Percentiles rank a stretch among this genome's conserved stretches.
phyloP scores from a whole-genome alignment of 2,329 filamentous ascomycete genomes.

The Calonectria hongkongensis region DNA sequence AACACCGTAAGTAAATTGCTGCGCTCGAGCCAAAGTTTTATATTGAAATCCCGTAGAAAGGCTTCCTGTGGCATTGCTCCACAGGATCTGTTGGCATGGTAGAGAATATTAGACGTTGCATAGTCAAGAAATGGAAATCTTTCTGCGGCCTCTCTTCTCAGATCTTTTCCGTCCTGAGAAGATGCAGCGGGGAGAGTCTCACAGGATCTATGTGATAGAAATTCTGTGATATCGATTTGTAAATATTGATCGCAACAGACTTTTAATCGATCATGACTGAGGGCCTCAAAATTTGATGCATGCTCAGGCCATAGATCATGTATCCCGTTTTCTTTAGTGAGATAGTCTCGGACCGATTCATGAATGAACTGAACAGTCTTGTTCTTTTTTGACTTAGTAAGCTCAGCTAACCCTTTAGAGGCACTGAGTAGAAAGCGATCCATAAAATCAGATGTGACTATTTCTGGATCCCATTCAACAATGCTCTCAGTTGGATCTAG shows the following conservation, averaged over 20 bases:
- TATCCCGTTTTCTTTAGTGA: background rate
- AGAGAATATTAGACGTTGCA: conserved; percentile 62
- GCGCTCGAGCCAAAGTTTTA: conserved; percentile 58
- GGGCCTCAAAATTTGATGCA: background rate
- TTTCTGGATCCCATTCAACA: conserved; percentile 47
- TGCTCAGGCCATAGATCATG: background rate
- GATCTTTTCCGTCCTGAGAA: background rate
- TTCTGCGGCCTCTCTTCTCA: background rate
- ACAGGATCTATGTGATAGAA: background rate
- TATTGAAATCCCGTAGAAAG: conserved; percentile 56
- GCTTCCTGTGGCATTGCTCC: conserved; percentile 55
- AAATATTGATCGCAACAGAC: background rate
- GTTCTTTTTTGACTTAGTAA: background rate
- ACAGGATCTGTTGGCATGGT: conserved; percentile 63
- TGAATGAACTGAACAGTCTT: conserved; percentile 15
- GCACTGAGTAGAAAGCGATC: background rate
- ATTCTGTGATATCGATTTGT: background rate
- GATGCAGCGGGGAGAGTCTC: no score
- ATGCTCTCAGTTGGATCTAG: conserved; percentile 40
- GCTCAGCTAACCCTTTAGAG: conserved; percentile 4
- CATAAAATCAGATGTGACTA: background rate
- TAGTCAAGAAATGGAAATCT: conserved; percentile 67
- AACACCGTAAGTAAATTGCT: conserved; percentile 54
- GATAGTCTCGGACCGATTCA: conserved; percentile 8
- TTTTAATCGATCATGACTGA: background rate